Conservation (phyloP, 352 stramenopile genomes). For the Paralagenidium karlingii region DNA sequence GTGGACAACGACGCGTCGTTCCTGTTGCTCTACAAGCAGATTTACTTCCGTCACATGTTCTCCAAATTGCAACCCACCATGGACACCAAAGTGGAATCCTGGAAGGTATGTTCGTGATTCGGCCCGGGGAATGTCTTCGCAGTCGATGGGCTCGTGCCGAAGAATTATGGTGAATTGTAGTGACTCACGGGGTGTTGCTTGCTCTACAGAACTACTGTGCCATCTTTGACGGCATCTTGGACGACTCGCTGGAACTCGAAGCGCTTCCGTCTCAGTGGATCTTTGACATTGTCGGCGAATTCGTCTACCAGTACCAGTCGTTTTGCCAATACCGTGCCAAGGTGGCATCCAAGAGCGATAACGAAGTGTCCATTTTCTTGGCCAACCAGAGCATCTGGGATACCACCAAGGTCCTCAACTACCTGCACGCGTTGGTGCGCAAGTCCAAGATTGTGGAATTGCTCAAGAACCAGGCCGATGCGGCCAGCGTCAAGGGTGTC, state of each 20-base stretch:
- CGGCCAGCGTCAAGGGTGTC: conserved; percentile 17
- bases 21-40: conserved; percentile 92
- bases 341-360: conserved; percentile 44
- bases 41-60: conserved; percentile 96
- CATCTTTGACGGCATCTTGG: conserved; percentile 91
- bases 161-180: too few relatives aligned
- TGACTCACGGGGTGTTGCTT: conserved; percentile 61
- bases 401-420: conserved; percentile 91
- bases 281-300: conserved; percentile 98
- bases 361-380: conserved; percentile 31
- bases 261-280: conserved; percentile 92
- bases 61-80: conserved; percentile 76
- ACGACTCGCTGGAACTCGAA: conserved; percentile 68
- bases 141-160: too few relatives aligned
- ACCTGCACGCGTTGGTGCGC: conserved; percentile 89
- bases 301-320: conserved; percentile 99
- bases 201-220: conserved; percentile 70
- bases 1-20: conserved; percentile 86
- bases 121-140: too few relatives aligned
- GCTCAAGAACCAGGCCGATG: conserved; percentile 39
- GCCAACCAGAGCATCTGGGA: conserved; percentile 89
- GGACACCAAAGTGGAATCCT: conserved; percentile 86
- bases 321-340: conserved; percentile 95
- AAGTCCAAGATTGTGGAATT: conserved; percentile 87
- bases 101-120: conserved; percentile 34